Evolutionary conservation across 2,329 filamentous ascomycete genomes (phyloP).

Genomic region (Colletotrichum shisoi): DNA sequence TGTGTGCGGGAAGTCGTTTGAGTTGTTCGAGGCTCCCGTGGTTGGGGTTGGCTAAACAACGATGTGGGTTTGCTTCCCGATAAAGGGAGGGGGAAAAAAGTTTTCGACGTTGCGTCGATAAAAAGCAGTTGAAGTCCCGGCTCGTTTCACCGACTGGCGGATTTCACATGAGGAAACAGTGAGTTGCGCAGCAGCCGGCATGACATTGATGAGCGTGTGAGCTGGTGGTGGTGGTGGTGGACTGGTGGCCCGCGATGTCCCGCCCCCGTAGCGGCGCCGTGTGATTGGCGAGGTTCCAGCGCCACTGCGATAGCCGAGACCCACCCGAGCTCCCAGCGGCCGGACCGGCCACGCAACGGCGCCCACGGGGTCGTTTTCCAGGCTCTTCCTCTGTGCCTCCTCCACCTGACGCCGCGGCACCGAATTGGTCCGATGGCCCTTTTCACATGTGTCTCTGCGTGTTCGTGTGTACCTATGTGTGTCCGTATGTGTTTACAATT

Average conservation of each 20-base stretch:
- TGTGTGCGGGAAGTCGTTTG: neutral
- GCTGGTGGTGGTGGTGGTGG: neutral
- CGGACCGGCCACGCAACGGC: constrained; percentile 32
- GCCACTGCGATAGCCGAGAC: constrained; percentile 38
- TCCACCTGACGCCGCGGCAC: constrained; percentile 13
- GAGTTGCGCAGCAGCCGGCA: neutral
- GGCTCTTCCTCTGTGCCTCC: neutral
- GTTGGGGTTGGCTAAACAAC: neutral
- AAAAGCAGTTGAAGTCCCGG: neutral
- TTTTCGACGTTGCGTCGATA: constrained; percentile 14
- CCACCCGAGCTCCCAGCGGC: constrained; percentile 35
- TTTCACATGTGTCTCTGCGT: constrained; percentile 20
- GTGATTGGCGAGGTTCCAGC: constrained; percentile 39
- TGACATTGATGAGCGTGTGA: neutral
- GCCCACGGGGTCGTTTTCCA: constrained; percentile 20
- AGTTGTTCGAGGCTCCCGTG: neutral
- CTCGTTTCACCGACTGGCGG: constrained; percentile 35
- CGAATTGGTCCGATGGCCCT: neutral
- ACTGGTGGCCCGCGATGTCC: constrained; percentile 26
- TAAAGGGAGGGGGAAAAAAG: constrained; percentile 15
- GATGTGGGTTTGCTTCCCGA: neutral
- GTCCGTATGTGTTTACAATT: neutral
- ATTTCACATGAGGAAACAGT: constrained; percentile 34
- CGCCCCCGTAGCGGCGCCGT: constrained; percentile 34
- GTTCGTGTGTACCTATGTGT: too few relatives aligned